These are phyloP conservation scores for Pelargonium citronellum DNA, from an alignment of 441 rosid species.

Conservation along the genomic window DNA sequence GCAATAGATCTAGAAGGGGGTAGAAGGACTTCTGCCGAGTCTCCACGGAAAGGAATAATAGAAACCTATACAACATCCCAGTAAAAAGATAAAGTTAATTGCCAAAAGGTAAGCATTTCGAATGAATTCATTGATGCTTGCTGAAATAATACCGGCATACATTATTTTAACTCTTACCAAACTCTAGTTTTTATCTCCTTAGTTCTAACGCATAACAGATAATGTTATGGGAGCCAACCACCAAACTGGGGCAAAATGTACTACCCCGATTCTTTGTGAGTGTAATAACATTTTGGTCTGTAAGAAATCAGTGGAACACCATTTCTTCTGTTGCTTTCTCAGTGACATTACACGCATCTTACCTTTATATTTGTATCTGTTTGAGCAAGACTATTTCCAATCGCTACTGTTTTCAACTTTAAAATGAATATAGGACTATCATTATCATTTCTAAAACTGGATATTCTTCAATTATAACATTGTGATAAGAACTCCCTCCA, in stretches of 20 bases:
- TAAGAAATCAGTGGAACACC: background rate
- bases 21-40: conserved; percentile 86
- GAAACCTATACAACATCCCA: conserved; percentile 54
- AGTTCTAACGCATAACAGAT: too few species aligned
- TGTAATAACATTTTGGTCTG: background rate
- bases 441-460: background rate
- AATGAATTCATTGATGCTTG: background rate
- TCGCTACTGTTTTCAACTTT: background rate
- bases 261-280: too few species aligned
- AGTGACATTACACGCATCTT: background rate
- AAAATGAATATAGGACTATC: too few species aligned
- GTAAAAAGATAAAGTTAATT: conserved; percentile 10
- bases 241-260: too few species aligned
- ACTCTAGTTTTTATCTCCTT: background rate
- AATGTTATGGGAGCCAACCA: too few species aligned
- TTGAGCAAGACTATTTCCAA: background rate
- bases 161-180: background rate
- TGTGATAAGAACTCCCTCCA: too few species aligned
- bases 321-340: background rate
- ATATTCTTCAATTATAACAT: background rate
- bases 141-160: background rate
- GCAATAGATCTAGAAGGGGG: conserved; percentile 97
- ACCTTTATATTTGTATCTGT: background rate
- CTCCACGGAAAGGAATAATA: conserved; percentile 97
- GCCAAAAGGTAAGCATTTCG: background rate